These are phyloP conservation scores for Artemisia annua DNA, from an alignment of 129 eudicot species.

Conservation along the genomic window DNA sequence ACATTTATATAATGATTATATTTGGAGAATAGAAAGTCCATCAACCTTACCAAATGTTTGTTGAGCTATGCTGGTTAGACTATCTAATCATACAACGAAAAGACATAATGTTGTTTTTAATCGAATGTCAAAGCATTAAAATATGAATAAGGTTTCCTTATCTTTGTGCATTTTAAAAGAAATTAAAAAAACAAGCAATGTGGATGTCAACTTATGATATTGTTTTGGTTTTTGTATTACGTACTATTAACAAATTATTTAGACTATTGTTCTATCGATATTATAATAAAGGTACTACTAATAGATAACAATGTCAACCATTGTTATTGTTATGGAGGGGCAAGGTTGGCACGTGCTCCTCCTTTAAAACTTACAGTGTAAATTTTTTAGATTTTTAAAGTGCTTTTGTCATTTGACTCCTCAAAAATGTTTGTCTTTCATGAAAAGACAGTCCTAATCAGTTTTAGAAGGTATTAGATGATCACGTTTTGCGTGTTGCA, in stretches of 20 bases:
- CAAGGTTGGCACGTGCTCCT: too few species aligned
- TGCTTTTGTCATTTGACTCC: too few species aligned
- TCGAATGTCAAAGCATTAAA: not conserved
- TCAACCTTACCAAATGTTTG: slow-evolving; percentile 35
- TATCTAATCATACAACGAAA: slow-evolving; percentile 23
- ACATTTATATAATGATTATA: not conserved
- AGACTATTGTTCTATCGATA: too few species aligned
- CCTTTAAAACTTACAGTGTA: too few species aligned
- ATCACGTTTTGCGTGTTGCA: too few species aligned
- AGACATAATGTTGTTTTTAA: not conserved
- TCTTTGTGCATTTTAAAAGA: not conserved
- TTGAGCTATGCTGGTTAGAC: slow-evolving; percentile 30
- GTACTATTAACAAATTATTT: not conserved
- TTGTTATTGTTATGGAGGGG: too few species aligned
- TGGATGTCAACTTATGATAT: not conserved
- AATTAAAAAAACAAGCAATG: not conserved
- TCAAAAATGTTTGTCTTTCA: too few species aligned
- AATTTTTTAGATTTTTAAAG: too few species aligned
- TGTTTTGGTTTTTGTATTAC: not conserved
- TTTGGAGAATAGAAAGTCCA: slow-evolving; percentile 21
- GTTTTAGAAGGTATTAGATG: too few species aligned
- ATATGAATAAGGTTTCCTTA: not conserved
- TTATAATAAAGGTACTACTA: too few species aligned
- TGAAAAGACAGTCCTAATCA: too few species aligned
- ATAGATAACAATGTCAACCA: too few species aligned